Percentiles rank a stretch among this genome's conserved stretches.
Conservation (phyloP, 1,139 yeast species). For the Yamadazyma diddensiae region DNA sequence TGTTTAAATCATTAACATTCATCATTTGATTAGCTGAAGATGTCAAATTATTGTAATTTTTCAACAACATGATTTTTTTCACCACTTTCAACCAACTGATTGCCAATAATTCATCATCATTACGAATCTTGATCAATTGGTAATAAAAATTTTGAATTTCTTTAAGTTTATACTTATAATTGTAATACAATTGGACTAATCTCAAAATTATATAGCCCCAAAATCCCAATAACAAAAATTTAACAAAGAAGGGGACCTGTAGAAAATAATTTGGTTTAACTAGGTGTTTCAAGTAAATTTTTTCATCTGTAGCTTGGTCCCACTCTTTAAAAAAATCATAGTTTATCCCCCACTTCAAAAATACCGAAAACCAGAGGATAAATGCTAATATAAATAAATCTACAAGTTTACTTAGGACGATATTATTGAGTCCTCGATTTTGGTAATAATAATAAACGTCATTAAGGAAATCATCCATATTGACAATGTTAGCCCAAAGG, state of each 20-base stretch:
- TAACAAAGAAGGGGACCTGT: constrained; percentile 47
- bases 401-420: constrained; percentile 58
- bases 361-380: constrained; percentile 74
- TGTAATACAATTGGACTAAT: constrained; percentile 57
- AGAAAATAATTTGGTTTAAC: constrained; percentile 60
- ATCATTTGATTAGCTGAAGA: constrained; percentile 28
- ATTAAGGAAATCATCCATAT: constrained; percentile 78
- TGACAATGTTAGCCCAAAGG: constrained; percentile 95
- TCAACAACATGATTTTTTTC: constrained; percentile 67
- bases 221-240: constrained; percentile 63
- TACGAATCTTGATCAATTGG: constrained; percentile 65
- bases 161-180: constrained; percentile 47
- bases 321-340: constrained; percentile 37
- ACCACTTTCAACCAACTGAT: constrained; percentile 91
- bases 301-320: constrained; percentile 12
- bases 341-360: constrained; percentile 80
- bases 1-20: constrained; percentile 54
- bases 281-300: constrained; percentile 42
- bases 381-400: constrained; percentile 75
- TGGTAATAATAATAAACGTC: constrained; percentile 83
- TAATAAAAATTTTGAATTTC: constrained; percentile 67
- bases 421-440: constrained; percentile 82
- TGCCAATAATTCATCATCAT: constrained; percentile 79
- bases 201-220: constrained; percentile 54
- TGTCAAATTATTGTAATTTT: constrained; percentile 77